Percentiles rank a stretch among this genome's conserved stretches.
phyloP scores from a whole-genome alignment of 1,139 yeast genomes.

The Nakaseomyces sp. region DNA sequence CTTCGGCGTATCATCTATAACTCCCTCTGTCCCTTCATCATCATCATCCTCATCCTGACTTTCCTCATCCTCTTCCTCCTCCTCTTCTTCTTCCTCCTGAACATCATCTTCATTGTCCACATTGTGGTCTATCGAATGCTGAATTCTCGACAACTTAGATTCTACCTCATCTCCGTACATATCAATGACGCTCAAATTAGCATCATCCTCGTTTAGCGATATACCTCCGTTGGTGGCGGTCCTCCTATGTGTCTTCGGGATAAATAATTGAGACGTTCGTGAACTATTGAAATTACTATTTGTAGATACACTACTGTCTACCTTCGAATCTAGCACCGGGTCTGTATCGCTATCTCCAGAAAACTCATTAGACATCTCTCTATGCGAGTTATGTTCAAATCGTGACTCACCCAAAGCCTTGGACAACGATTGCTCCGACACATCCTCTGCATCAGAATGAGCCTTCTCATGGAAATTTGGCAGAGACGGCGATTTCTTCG shows the following conservation, averaged over 20 bases:
- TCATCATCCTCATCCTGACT: too few relatives aligned
- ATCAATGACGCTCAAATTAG: conserved; percentile 22
- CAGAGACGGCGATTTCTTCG: conserved; percentile 26
- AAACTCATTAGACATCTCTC: conserved; percentile 1
- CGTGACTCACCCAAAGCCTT: conserved; percentile 5
- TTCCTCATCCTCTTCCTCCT: conserved; percentile 7
- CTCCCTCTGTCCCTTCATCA: conserved; percentile 1
- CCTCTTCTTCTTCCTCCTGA: background rate
- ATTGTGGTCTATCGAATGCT: conserved; percentile 9
- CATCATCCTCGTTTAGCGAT: conserved; percentile 7
- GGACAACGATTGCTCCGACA: conserved; percentile 1
- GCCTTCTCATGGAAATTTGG: conserved; percentile 22
- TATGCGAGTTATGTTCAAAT: background rate
- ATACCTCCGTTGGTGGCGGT: background rate
- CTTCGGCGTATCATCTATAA: background rate
- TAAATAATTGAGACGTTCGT: background rate
- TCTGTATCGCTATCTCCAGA: background rate
- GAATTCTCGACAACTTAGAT: conserved; percentile 8
- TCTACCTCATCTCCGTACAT: conserved; percentile 23
- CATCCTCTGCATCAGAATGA: conserved; percentile 2
- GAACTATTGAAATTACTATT: background rate
- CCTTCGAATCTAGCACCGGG: background rate
- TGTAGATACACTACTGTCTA: background rate
- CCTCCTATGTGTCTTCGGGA: conserved; percentile 4
- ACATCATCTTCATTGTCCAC: conserved; percentile 6